These are phyloP conservation scores for Macadamia tetraphylla DNA, from an alignment of 164 flowering plant species.

Conservation along the genomic window DNA sequence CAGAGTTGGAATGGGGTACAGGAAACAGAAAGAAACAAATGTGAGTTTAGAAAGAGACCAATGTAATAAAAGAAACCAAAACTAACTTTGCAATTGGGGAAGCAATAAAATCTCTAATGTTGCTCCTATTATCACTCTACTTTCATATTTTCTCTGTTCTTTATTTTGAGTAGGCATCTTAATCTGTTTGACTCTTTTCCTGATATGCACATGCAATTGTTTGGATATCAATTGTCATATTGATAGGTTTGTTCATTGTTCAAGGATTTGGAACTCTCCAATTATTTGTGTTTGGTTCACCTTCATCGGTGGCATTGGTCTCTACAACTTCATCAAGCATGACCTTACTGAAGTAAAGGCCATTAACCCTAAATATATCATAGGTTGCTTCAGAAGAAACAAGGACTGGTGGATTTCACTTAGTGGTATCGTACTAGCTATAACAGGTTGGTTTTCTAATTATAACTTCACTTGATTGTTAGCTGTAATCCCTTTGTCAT, in stretches of 20 bases:
- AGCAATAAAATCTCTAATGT: too few species aligned
- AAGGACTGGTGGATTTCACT: constrained; percentile 60
- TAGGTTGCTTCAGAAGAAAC: constrained; percentile 51
- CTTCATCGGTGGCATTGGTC: constrained; percentile 36
- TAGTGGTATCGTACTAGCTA: constrained; percentile 56
- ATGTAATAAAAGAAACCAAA: too few species aligned
- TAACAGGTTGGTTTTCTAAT: constrained; percentile 32
- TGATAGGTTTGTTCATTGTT: constrained; percentile 34
- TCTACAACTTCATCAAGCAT: constrained; percentile 47
- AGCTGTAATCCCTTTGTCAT: too few species aligned
- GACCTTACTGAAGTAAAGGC: constrained; percentile 35
- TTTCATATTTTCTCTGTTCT: too few species aligned
- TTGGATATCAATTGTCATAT: constrained; percentile 39
- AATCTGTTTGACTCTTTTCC: not conserved
- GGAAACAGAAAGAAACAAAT: too few species aligned
- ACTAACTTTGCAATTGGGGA: too few species aligned
- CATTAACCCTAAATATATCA: constrained; percentile 31
- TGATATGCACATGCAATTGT: constrained; percentile 34
- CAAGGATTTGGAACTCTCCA: constrained; percentile 59
- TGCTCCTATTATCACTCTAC: too few species aligned
- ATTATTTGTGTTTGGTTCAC: too few species aligned
- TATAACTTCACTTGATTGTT: too few species aligned
- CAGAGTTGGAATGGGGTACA: too few species aligned
- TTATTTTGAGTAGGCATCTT: too few species aligned
- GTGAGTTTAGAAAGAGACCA: too few species aligned